phyloP scores from a whole-genome alignment of 441 rosid species.

The Kokia cookei region DNA sequence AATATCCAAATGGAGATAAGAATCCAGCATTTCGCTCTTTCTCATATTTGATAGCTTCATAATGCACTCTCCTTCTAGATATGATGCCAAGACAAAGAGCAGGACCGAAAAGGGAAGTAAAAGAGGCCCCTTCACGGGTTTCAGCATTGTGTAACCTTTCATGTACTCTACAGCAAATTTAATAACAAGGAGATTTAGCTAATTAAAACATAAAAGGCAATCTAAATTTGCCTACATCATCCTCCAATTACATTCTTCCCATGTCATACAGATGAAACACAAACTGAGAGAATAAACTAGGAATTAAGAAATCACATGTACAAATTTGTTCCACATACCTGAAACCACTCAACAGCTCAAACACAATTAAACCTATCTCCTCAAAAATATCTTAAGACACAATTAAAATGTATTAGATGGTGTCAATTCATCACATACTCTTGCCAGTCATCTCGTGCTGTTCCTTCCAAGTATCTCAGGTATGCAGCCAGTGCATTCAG shows the following conservation, averaged over 20 bases:
- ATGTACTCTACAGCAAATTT: conserved; percentile 54
- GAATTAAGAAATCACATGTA: background rate
- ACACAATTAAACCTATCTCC: background rate
- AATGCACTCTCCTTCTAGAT: conserved; percentile 77
- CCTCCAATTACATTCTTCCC: background rate
- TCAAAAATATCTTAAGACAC: background rate
- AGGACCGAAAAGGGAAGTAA: conserved; percentile 66
- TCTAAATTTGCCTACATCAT: background rate
- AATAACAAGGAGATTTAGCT: conserved; percentile 11
- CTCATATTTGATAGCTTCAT: conserved; percentile 69
- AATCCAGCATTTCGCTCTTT: conserved; percentile 86
- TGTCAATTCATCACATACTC: conserved; percentile 53
- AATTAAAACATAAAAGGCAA: background rate
- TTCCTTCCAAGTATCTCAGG: conserved; percentile 84
- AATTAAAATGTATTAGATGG: conserved; percentile 2
- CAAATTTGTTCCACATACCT: background rate
- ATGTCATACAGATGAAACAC: background rate
- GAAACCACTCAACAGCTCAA: background rate
- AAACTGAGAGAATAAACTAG: background rate
- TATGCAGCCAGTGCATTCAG: conserved; percentile 73
- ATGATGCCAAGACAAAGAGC: conserved; percentile 72
- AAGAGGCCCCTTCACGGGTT: conserved; percentile 77
- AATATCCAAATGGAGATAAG: conserved; percentile 83
- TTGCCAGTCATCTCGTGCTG: conserved; percentile 78
- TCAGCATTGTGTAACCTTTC: conserved; percentile 54